Base-by-base conservation (phyloP, 2,329 filamentous ascomycete species). In the Fusarium graminum region DNA sequence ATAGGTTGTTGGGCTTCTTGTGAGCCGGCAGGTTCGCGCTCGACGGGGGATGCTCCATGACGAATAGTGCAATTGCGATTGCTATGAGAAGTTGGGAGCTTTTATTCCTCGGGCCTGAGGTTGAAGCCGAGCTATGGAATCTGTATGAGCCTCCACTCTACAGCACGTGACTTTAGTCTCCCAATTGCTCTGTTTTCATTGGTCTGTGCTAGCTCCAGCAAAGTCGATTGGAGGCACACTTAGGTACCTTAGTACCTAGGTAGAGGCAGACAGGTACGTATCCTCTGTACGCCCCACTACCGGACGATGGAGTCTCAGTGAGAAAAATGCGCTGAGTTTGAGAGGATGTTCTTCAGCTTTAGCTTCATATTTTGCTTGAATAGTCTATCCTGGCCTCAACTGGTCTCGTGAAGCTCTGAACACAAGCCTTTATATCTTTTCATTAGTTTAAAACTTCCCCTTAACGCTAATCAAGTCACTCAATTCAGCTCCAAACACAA, bases 1-100 rank as follows among this genome's bases (percentile, higher is more conserved):
- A 96, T 65, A 76, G 61, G 63, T 64, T 63, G 14, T 74, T 66
- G 32, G 64, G 51, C 65, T 68, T 60, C 50, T 55, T 50, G 53
- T 67, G 64, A 68, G 68, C 70, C 72, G 65, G 70, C 57, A 66
- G 67, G 68, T 64, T 75, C 67, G 65, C 63, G 61, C 65, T 72
- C 61, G 61, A 49, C 30, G 74, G 70, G 67, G 74, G 69, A 67
- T 70, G 74, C 67, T 74, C 75, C 78, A 79, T 80, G 71, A n/a
- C 34, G 34, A 36, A 36, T 36, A n/a, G n/a, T 36, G 74, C 72
- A 74, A 65, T 54, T 45, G 63, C 45, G 50, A 51, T 42, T 49
- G 45, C 50, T 57, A 55, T 60, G 62, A 52, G 39, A 40, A 54
- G 39, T 53, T 64, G 60, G 67, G 65, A 74, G 72, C 71, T 72